Conservation (phyloP, 768 basidiomycete genomes). For the Rubroboletus satanas region DNA sequence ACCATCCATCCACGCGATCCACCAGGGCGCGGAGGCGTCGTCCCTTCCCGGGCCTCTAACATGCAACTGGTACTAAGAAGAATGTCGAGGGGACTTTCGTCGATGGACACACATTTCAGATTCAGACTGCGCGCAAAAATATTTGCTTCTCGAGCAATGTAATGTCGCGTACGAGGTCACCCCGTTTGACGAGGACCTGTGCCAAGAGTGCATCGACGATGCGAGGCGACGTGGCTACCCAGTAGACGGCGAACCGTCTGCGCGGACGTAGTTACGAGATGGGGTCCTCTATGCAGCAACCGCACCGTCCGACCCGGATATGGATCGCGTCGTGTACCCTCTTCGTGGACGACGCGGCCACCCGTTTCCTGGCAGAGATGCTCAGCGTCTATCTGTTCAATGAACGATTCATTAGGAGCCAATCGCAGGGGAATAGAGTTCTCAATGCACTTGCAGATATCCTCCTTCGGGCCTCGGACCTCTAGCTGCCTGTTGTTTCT, state of each 20-base stretch:
- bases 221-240: background rate
- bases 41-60: background rate
- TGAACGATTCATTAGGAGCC: background rate
- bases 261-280: background rate
- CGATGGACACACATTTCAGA: background rate
- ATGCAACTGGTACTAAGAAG: background rate
- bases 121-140: background rate
- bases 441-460: slow-evolving; percentile 32
- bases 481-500: slow-evolving; percentile 24
- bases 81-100: background rate
- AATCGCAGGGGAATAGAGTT: slow-evolving; percentile 26
- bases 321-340: slow-evolving; percentile 32
- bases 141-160: background rate
- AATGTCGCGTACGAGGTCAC: background rate
- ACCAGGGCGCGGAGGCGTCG: too few relatives aligned
- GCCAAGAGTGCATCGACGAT: background rate
- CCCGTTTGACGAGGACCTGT: background rate
- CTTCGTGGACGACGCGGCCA: slow-evolving; percentile 31
- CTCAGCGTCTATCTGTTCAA: background rate
- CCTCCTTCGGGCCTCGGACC: slow-evolving; percentile 20
- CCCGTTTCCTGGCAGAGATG: background rate
- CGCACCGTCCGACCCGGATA: slow-evolving; percentile 1
- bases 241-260: background rate
- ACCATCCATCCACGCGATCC: too few relatives aligned
- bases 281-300: background rate